A percentile compares a stretch with the other conserved stretches of the same genome.
Evolutionary conservation across 73 alveolate genomes (phyloP).

Genomic region (Breviolum minutum): DNA sequence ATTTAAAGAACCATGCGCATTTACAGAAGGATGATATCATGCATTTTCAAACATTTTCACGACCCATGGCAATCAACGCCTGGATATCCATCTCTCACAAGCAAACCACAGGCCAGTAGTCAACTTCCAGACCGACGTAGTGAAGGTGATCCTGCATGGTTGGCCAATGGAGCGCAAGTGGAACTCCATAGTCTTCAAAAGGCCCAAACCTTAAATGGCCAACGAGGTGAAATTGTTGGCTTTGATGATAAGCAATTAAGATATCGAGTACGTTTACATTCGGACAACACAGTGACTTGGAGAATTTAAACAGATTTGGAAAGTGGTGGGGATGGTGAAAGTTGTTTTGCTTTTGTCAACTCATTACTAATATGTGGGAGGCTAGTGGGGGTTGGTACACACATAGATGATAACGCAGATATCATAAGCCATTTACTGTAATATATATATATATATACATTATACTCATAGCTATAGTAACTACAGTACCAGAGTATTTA

Average conservation of each 20-base stretch:
- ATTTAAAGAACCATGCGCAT: neutral
- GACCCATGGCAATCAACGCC: neutral
- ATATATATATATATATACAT: too few relatives aligned
- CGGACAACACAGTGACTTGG: conserved; percentile 25
- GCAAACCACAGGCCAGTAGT: neutral
- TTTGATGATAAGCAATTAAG: conserved; percentile 79
- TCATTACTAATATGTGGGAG: neutral
- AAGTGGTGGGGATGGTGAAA: neutral
- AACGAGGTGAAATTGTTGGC: conserved; percentile 77
- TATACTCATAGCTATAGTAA: too few relatives aligned
- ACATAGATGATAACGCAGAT: too few relatives aligned
- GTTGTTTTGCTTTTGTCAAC: too few relatives aligned
- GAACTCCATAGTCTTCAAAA: conserved; percentile 57
- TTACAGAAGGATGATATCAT: too few relatives aligned
- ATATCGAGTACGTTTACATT: conserved; percentile 67
- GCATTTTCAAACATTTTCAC: too few relatives aligned
- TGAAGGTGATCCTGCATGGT: conserved; percentile 9
- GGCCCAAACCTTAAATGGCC: conserved; percentile 44
- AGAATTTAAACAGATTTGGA: too few relatives aligned
- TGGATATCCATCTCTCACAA: neutral
- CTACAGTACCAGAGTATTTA: too few relatives aligned
- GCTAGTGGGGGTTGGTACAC: too few relatives aligned
- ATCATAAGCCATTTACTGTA: too few relatives aligned
- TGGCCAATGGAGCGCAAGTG: conserved; percentile 72
- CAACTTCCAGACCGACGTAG: conserved; percentile 28